Conservation (phyloP, 805 yeast genomes). For the Candida koratica region DNA sequence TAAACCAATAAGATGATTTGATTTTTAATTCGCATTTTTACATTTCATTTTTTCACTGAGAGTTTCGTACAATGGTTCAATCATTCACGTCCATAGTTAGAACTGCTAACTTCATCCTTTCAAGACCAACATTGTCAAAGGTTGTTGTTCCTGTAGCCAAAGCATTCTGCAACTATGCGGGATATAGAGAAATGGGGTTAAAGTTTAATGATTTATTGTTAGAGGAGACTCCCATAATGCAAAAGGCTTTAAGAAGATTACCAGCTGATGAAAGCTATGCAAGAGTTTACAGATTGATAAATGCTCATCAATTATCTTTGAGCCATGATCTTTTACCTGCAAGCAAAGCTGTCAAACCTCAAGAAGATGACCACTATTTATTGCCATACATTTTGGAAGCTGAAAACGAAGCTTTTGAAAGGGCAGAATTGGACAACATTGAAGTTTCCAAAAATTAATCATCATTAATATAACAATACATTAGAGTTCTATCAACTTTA, state of each 20-base stretch:
- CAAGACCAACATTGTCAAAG: constrained; percentile 73
- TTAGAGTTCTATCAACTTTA: constrained; percentile 7
- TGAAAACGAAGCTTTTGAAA: constrained; percentile 87
- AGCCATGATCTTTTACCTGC: constrained; percentile 83
- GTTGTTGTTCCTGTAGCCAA: constrained; percentile 77
- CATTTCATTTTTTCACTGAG: constrained; percentile 9
- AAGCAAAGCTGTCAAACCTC: constrained; percentile 70
- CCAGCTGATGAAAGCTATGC: constrained; percentile 82
- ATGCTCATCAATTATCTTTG: constrained; percentile 85
- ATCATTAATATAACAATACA: not conserved
- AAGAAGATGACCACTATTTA: constrained; percentile 79
- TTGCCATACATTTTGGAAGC: constrained; percentile 89
- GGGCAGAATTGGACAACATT: constrained; percentile 82
- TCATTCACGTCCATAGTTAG: constrained; percentile 68
- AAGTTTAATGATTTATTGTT: constrained; percentile 79
- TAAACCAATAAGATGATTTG: constrained; percentile 24
- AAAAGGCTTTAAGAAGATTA: constrained; percentile 83
- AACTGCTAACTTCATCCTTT: constrained; percentile 73
- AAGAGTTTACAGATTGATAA: constrained; percentile 86
- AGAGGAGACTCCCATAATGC: constrained; percentile 84
- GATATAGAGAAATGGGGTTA: constrained; percentile 94
- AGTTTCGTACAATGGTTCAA: constrained; percentile 32
- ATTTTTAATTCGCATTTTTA: constrained; percentile 16
- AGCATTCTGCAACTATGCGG: constrained; percentile 67
- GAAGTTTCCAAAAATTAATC: constrained; percentile 23